Conservation (phyloP, 176 grass and related monocot species). For the Rhipidocladum racemiflorum region DNA sequence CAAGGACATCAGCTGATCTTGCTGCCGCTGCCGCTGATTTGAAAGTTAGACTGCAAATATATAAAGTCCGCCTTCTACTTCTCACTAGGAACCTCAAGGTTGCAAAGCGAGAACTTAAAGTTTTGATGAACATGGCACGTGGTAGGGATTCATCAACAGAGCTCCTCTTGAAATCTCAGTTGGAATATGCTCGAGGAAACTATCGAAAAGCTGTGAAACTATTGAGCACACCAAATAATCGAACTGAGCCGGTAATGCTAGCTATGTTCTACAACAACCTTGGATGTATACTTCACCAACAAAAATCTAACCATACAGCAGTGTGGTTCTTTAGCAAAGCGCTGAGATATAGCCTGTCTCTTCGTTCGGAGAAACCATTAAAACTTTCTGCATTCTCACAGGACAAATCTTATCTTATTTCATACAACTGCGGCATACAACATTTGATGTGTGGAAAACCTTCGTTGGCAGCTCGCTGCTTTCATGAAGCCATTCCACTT, state of each 20-base stretch:
- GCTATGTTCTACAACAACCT: conserved; percentile 89
- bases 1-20: conserved; percentile 66
- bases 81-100: conserved; percentile 84
- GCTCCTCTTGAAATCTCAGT: conserved; percentile 86
- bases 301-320: conserved; percentile 65
- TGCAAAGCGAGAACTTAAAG: conserved; percentile 95
- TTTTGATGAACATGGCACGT: conserved; percentile 94
- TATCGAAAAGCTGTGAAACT: conserved; percentile 92
- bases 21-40: conserved; percentile 68
- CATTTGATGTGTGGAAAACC: conserved; percentile 81
- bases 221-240: conserved; percentile 71
- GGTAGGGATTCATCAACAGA: conserved; percentile 88
- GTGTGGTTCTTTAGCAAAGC: conserved; percentile 75
- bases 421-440: conserved; percentile 83
- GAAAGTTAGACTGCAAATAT: conserved; percentile 87
- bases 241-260: conserved; percentile 65
- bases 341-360: conserved; percentile 47
- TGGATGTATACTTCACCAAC: conserved; percentile 89
- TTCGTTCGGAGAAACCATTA: conserved; percentile 67
- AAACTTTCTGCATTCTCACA: conserved; percentile 68
- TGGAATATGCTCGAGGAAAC: conserved; percentile 91
- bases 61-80: conserved; percentile 79
- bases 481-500: conserved; percentile 62
- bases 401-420: conserved; percentile 69
- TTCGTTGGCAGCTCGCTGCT: conserved; percentile 66